Conservation (phyloP, 2,329 filamentous ascomycete species). For the Epichloe gansuensis region DNA sequence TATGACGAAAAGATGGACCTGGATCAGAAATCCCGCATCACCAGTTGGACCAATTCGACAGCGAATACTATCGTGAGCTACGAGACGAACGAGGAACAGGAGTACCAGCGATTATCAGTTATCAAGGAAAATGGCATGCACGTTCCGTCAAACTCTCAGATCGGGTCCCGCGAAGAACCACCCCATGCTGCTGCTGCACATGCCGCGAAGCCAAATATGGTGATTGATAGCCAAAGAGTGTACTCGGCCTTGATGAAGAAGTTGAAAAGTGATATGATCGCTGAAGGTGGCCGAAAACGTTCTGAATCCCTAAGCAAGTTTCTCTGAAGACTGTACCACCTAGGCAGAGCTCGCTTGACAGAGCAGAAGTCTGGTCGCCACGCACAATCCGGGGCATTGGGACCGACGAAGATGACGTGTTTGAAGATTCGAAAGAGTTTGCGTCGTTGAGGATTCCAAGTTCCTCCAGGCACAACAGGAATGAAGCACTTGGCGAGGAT, state of each 20-base stretch:
- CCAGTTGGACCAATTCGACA: conserved; percentile 59
- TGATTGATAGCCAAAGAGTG: conserved; percentile 44
- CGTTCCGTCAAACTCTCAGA: conserved; percentile 24
- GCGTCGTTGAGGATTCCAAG: background rate
- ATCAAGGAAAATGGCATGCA: conserved; percentile 44
- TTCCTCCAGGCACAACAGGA: background rate
- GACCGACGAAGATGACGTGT: conserved; percentile 23
- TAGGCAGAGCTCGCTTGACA: conserved; percentile 9
- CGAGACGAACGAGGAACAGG: conserved; percentile 28
- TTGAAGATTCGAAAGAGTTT: conserved; percentile 8
- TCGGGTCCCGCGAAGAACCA: background rate
- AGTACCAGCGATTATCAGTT: conserved; percentile 47
- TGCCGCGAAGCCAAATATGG: conserved; percentile 10
- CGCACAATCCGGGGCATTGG: conserved; percentile 23
- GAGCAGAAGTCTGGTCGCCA: conserved; percentile 11
- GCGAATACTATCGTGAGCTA: conserved; percentile 40
- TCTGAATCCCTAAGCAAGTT: background rate
- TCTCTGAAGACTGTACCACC: conserved; percentile 5
- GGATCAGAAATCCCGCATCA: conserved; percentile 52
- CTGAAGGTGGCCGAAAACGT: conserved; percentile 5
- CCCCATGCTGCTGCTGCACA: background rate
- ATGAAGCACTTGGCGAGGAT: background rate
- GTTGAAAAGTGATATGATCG: conserved; percentile 27
- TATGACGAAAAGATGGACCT: conserved; percentile 26
- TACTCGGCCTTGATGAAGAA: conserved; percentile 53